A percentile compares a stretch with the other conserved stretches of the same genome.
These are phyloP conservation scores for Nemania abortiva DNA, from an alignment of 2,329 filamentous ascomycete genomes.

Conservation along the genomic window DNA sequence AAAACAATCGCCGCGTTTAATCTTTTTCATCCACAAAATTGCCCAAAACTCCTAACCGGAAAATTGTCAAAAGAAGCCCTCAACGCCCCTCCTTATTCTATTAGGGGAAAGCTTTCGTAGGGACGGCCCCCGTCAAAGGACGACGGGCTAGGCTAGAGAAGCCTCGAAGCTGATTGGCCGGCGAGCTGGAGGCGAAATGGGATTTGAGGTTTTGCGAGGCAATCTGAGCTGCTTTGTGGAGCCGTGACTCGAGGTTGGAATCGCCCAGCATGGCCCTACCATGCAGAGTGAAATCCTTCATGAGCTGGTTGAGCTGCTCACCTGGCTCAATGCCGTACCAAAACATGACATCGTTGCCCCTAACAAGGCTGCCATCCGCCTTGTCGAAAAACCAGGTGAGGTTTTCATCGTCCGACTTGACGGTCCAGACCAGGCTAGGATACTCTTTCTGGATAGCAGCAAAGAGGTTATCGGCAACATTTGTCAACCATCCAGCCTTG, in stretches of 20 bases:
- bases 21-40: constrained; percentile 24
- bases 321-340: constrained; percentile 91
- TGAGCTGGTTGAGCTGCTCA: constrained; percentile 83
- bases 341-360: constrained; percentile 90
- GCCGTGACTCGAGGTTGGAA: constrained; percentile 86
- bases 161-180: constrained; percentile 68
- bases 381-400: constrained; percentile 99
- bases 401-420: constrained; percentile 95
- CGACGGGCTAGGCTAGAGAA: constrained; percentile 72
- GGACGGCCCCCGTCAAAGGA: constrained; percentile 48
- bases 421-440: constrained; percentile 93
- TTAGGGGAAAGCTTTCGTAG: constrained; percentile 43
- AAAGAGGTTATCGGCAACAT: constrained; percentile 96
- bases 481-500: constrained; percentile 93
- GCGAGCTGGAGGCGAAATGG: constrained; percentile 57
- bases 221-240: constrained; percentile 80
- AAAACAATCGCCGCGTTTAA: constrained; percentile 15
- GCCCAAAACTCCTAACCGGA: constrained; percentile 33
- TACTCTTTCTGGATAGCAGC: constrained; percentile 93
- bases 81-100: too few relatives aligned
- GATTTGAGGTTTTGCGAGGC: constrained; percentile 66
- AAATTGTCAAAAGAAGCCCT: constrained; percentile 33
- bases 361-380: constrained; percentile 89
- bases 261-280: constrained; percentile 90
- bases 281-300: constrained; percentile 85